Conservation (phyloP, 495 filamentous ascomycete genomes). For the Ascobolus immersus region DNA sequence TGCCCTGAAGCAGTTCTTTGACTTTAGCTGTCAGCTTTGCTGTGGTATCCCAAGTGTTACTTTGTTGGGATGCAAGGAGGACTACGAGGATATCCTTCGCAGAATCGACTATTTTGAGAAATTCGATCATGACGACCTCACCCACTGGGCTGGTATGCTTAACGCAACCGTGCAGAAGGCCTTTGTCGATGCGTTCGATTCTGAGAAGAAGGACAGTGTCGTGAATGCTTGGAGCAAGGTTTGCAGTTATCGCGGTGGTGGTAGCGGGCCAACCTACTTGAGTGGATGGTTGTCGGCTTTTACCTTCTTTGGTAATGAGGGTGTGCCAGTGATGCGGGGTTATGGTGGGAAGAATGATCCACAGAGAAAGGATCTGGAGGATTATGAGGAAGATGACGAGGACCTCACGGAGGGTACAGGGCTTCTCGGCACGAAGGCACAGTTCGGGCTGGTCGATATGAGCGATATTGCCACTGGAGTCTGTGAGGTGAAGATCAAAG, state of each 20-base stretch:
- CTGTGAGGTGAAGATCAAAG: too few species aligned
- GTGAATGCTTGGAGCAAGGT: conserved; percentile 11
- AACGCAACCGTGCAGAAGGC: conserved; percentile 10
- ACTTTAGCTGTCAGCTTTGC: too few species aligned
- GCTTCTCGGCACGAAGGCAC: too few species aligned
- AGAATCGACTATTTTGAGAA: conserved; percentile 18
- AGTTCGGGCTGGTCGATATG: too few species aligned
- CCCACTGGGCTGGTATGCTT: conserved; percentile 8
- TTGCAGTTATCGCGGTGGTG: not conserved
- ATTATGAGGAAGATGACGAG: too few species aligned
- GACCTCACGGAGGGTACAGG: too few species aligned
- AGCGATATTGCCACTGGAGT: too few species aligned
- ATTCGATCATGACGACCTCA: conserved; percentile 15
- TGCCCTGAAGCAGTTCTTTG: conserved; percentile 21
- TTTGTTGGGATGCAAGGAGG: conserved; percentile 20
- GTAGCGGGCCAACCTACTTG: conserved; percentile 14
- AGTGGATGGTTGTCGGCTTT: conserved; percentile 20
- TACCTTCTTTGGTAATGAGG: conserved; percentile 22
- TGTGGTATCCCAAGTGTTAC: conserved; percentile 29
- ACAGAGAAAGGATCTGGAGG: too few species aligned
- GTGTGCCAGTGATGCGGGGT: too few species aligned
- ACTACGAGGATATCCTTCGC: conserved; percentile 19
- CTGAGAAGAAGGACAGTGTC: not conserved
- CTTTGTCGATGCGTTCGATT: conserved; percentile 16
- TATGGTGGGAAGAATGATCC: too few species aligned